These are phyloP conservation scores for Paraphoma chrysanthemicola DNA, from an alignment of 2,329 filamentous ascomycete genomes.

Conservation along the genomic window DNA sequence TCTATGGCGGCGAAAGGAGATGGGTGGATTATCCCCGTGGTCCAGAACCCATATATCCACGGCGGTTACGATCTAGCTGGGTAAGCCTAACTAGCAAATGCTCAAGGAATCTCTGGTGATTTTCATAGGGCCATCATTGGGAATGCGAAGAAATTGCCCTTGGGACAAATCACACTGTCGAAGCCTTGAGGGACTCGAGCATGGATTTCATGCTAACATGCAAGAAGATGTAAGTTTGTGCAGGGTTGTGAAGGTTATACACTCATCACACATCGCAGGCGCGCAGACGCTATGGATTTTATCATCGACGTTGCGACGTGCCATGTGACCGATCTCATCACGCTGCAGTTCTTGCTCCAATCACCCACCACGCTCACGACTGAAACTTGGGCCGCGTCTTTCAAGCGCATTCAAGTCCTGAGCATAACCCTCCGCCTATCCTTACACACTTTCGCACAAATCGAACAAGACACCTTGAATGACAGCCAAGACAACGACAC, in stretches of 20 bases:
- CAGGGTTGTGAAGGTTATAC: neutral
- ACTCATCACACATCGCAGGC: neutral
- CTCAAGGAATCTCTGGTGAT: too few species aligned
- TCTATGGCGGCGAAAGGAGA: neutral
- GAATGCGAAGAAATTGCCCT: slow-evolving; percentile 13
- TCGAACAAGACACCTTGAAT: neutral
- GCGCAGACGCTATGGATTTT: neutral
- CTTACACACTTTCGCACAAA: neutral
- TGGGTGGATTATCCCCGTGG: neutral
- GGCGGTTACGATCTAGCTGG: slow-evolving; percentile 12
- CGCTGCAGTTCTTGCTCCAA: too few species aligned
- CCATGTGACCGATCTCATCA: neutral
- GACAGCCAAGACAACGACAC: neutral
- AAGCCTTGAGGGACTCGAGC: neutral
- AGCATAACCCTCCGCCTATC: neutral
- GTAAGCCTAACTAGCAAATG: neutral
- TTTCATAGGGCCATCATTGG: slow-evolving; percentile 19
- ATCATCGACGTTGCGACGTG: neutral
- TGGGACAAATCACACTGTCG: neutral
- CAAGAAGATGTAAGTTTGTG: neutral
- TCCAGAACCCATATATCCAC: neutral
- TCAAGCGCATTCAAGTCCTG: neutral
- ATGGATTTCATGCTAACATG: neutral
- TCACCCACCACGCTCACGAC: too few species aligned
- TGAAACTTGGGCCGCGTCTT: neutral